phyloP scores from a whole-genome alignment of 1,139 yeast species.

The Debaryomycetaceae sp. region DNA sequence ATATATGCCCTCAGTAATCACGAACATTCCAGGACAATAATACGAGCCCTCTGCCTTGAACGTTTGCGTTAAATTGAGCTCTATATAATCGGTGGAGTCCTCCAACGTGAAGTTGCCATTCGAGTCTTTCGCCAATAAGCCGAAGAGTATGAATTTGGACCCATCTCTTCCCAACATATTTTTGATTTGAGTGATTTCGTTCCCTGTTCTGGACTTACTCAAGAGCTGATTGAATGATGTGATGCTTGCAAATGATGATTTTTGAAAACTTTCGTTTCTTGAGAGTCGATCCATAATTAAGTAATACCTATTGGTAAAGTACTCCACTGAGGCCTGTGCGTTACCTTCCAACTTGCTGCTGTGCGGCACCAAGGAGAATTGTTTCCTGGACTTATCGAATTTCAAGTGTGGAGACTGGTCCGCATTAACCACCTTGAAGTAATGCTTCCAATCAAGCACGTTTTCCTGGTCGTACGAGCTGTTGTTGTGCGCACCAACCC shows the following conservation, averaged over 20 bases:
- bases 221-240: constrained; percentile 30
- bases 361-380: constrained; percentile 42
- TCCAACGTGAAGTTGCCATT: constrained; percentile 74
- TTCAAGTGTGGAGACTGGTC: constrained; percentile 61
- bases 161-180: constrained; percentile 85
- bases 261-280: constrained; percentile 72
- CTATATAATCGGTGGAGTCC: constrained; percentile 78
- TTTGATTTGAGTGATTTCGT: constrained; percentile 71
- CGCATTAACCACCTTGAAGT: constrained; percentile 64
- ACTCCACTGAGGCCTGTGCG: constrained; percentile 20
- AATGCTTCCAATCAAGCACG: constrained; percentile 64
- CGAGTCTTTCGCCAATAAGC: constrained; percentile 61
- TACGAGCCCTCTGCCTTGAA: constrained; percentile 65
- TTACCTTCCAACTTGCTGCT: constrained; percentile 14
- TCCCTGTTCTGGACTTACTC: constrained; percentile 22
- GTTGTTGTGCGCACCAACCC: constrained; percentile 5
- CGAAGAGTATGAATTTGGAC: constrained; percentile 70
- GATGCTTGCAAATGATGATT: constrained; percentile 40
- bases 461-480: constrained; percentile 11
- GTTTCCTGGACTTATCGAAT: constrained; percentile 65
- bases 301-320: constrained; percentile 47
- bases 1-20: constrained; percentile 82
- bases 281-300: constrained; percentile 66
- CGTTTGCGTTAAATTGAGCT: constrained; percentile 64
- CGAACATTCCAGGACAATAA: constrained; percentile 75